Base-by-base conservation (phyloP, 768 basidiomycete genomes). In the Leccinum sublutescens region DNA sequence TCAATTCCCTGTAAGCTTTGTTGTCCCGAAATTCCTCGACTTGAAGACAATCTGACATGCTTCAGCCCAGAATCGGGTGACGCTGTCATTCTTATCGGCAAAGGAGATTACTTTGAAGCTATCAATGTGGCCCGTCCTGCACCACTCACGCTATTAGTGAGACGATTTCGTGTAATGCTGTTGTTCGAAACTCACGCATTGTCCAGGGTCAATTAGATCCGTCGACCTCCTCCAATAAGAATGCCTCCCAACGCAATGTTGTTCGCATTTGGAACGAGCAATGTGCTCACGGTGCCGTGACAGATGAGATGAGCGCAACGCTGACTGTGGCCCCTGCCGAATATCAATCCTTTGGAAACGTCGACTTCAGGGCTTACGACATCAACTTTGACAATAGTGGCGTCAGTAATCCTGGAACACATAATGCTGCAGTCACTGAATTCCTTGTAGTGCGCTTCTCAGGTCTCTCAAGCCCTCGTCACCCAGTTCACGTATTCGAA, bases 301-400 rank as follows among this genome's bases (percentile, higher is more conserved):
- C 83, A 60, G 86, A 88, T 61, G 83, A 84, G 2, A 74, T 81
- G 45, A 85, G 85, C 0, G 81, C 85, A 14, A 83, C 84, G 2
- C 72, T 88, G 11, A 77, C 81, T 25, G 78, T 88, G 34, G 79
- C 80, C 2, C 85, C 87, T 10, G 80, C 17, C 69, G 77, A 1
- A 78, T 84, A 61, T 76, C 21, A 21, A 21, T 74, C 11, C 10
- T 84, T 83, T 54, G 86, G 86, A 0, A 84, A 75, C 59, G 60
- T 68, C 23, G 80, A 89, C 63, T 87, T 88, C 73, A 85, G 76
- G 62, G 82, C 79, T 9, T 87, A 88, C 61, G 87, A 88, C 62
- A 82, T 88, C 59, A 80, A 87, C 66, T 84, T 87, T 57, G 78
- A 85, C 56, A 89, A 88, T 62, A 76, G 81, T 60, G 86, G 85